phyloP scores from a whole-genome alignment of 352 stramenopile genomes.

The Phytophthora uliginosa region DNA sequence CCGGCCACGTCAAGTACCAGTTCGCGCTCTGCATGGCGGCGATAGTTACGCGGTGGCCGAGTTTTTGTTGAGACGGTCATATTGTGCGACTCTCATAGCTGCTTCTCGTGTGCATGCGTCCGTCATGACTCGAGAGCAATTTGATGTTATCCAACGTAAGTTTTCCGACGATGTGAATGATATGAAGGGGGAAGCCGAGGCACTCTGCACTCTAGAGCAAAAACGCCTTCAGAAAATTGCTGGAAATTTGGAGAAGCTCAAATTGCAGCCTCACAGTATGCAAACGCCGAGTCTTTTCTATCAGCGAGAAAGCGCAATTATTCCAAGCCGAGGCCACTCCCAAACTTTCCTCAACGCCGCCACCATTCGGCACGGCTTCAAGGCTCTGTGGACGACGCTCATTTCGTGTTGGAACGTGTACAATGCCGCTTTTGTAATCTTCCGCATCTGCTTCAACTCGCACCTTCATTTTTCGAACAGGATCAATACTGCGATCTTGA shows the following conservation, averaged over 20 bases:
- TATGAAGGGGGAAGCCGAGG: constrained; percentile 54
- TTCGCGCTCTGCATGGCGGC: constrained; percentile 56
- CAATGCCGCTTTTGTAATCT: constrained; percentile 73
- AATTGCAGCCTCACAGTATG: constrained; percentile 65
- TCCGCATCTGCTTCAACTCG: constrained; percentile 69
- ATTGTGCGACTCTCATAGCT: constrained; percentile 50
- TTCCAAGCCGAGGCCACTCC: constrained; percentile 8
- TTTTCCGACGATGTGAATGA: constrained; percentile 60
- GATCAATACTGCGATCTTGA: constrained; percentile 28
- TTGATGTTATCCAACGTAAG: constrained; percentile 68
- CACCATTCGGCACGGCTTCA: neutral
- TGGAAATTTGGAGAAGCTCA: constrained; percentile 56
- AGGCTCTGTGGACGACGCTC: constrained; percentile 48
- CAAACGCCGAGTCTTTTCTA: constrained; percentile 65
- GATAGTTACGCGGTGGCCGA: constrained; percentile 71
- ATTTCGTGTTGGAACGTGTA: constrained; percentile 72
- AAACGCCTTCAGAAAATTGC: constrained; percentile 39
- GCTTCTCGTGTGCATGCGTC: constrained; percentile 60
- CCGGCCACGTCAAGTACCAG: constrained; percentile 28
- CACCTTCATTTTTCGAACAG: constrained; percentile 21
- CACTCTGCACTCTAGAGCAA: constrained; percentile 47
- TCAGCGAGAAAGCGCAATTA: constrained; percentile 49
- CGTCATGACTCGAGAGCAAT: constrained; percentile 67
- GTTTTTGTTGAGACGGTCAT: constrained; percentile 65
- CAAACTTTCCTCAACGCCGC: neutral